Percentiles rank a stretch among this genome's conserved stretches.
These are phyloP conservation scores for Blechomonas ayalai DNA, from an alignment of 208 protist species.

Conservation along the genomic window DNA sequence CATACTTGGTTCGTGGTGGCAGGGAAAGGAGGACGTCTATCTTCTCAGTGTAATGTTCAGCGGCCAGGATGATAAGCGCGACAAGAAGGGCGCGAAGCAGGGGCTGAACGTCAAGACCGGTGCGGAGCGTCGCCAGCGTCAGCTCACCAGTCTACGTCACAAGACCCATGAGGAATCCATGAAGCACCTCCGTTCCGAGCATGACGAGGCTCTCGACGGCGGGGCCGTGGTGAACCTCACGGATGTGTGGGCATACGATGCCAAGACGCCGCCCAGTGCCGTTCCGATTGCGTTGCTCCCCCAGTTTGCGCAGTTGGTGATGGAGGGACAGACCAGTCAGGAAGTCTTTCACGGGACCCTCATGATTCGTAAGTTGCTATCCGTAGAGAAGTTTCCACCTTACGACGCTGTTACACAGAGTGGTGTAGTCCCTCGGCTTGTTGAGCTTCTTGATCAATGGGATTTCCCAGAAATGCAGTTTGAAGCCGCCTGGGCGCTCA, in stretches of 20 bases:
- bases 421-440: constrained; percentile 92
- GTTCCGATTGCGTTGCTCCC: constrained; percentile 69
- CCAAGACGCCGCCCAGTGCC: constrained; percentile 25
- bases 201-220: constrained; percentile 1
- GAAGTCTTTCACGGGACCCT: constrained; percentile 74
- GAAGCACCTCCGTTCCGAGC: constrained; percentile 54
- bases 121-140: constrained; percentile 56
- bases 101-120: constrained; percentile 43
- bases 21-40: too few relatives aligned
- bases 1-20: too few relatives aligned
- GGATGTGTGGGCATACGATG: constrained; percentile 48
- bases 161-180: constrained; percentile 49
- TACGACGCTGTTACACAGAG: constrained; percentile 92
- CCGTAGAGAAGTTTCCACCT: constrained; percentile 93
- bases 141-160: constrained; percentile 59
- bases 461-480: constrained; percentile 93
- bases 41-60: constrained; percentile 20
- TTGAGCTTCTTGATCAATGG: constrained; percentile 84
- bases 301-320: constrained; percentile 50
- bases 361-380: constrained; percentile 85
- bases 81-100: constrained; percentile 47
- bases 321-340: constrained; percentile 24
- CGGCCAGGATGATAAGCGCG: constrained; percentile 25
- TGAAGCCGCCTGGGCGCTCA: constrained; percentile 98
- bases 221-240: constrained; percentile 8